These are phyloP conservation scores for Hyaloscypha bicolor DNA, from an alignment of 495 filamentous ascomycete species.

Conservation along the genomic window DNA sequence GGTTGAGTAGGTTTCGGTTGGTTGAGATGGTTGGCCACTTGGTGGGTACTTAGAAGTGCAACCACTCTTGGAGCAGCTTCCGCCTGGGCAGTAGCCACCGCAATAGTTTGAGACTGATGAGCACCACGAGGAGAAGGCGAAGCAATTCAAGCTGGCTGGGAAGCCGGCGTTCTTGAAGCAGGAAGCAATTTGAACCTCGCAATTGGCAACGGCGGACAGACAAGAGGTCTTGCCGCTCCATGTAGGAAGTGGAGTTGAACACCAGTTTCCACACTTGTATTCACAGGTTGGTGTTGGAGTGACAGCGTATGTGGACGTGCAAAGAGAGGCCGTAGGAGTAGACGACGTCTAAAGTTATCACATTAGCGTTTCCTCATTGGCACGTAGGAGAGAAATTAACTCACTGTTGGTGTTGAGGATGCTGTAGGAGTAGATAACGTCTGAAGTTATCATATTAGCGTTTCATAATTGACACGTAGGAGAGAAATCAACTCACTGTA, in stretches of 20 bases:
- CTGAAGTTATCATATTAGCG: too few relatives aligned
- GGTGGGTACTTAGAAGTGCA: conserved; percentile 44
- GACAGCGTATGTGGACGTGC: conserved; percentile 38
- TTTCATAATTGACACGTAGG: too few relatives aligned
- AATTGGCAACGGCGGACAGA: conserved; percentile 39
- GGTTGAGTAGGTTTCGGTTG: conserved; percentile 38
- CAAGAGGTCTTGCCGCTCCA: conserved; percentile 44
- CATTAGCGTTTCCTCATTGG: too few relatives aligned
- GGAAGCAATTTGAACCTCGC: conserved; percentile 45
- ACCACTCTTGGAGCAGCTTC: conserved; percentile 37
- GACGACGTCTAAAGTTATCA: too few relatives aligned
- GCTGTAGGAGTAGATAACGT: background rate
- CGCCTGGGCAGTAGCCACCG: conserved; percentile 28
- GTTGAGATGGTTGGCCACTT: conserved; percentile 30
- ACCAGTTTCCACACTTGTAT: conserved; percentile 54
- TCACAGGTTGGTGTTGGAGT: conserved; percentile 48
- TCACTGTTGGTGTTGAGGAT: too few relatives aligned
- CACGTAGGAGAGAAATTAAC: too few relatives aligned
- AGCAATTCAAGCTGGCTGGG: conserved; percentile 47
- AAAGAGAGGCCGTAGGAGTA: conserved; percentile 36
- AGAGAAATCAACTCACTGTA: too few relatives aligned
- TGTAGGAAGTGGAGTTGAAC: conserved; percentile 47
- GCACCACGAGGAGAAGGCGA: conserved; percentile 49
- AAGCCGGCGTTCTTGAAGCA: conserved; percentile 52
- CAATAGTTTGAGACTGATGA: conserved; percentile 42